These are phyloP conservation scores for Solanum chilense DNA, from an alignment of 257 asterid genomes.

Conservation along the genomic window DNA sequence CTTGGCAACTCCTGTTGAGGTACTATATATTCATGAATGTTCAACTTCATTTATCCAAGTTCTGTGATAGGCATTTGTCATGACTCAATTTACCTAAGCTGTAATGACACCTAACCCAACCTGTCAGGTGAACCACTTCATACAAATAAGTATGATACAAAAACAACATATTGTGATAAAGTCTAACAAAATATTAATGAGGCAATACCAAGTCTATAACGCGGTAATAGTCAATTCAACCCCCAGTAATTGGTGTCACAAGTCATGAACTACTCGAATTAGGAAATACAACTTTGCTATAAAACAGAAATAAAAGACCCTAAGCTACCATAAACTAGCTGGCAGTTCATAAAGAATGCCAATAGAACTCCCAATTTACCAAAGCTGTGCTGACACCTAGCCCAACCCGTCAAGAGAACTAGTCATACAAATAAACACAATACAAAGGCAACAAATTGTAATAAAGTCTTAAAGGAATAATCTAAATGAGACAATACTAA, in stretches of 20 bases:
- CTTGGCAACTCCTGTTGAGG: constrained; percentile 98
- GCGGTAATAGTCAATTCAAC: neutral
- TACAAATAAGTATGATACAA: neutral
- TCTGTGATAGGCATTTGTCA: neutral
- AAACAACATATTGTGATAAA: neutral
- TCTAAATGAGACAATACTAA: neutral
- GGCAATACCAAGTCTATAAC: neutral
- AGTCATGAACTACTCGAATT: neutral
- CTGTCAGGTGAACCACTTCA: neutral
- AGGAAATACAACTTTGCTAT: neutral
- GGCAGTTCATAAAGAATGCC: neutral
- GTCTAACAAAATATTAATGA: neutral
- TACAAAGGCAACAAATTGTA: neutral
- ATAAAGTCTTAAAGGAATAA: neutral
- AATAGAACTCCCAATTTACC: neutral
- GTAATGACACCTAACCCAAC: neutral
- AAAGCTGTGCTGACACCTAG: neutral
- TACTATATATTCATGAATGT: constrained; percentile 2
- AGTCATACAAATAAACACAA: neutral
- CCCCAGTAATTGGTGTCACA: neutral
- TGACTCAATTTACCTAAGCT: neutral
- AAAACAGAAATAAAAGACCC: neutral
- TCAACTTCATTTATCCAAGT: neutral
- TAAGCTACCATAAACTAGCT: neutral
- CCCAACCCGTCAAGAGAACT: neutral